phyloP scores from a whole-genome alignment of 148 eudicot species.

The Silene latifolia region DNA sequence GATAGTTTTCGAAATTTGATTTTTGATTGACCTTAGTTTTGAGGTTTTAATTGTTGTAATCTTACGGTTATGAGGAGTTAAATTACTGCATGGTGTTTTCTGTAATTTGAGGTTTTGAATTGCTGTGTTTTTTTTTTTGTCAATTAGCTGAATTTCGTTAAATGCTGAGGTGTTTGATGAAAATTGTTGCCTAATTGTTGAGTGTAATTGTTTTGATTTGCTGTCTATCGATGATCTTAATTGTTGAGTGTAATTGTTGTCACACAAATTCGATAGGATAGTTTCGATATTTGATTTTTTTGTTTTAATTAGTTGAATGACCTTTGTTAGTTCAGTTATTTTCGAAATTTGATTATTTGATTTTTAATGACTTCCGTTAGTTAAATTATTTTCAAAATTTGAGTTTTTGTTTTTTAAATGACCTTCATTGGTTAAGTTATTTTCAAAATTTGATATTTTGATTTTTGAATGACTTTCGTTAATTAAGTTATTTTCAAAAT shows the following conservation, averaged over 20 bases:
- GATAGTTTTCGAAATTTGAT: too few species aligned
- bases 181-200: neutral
- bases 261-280: neutral
- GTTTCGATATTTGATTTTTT: neutral
- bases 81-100: neutral
- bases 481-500: too few species aligned
- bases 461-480: neutral
- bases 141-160: neutral
- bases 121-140: too few species aligned
- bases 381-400: neutral
- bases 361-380: neutral
- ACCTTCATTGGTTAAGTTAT: neutral
- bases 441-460: neutral
- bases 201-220: neutral
- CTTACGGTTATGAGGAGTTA: neutral
- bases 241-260: too few species aligned
- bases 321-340: neutral
- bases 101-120: neutral
- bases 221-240: neutral
- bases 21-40: too few species aligned
- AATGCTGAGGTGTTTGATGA: neutral
- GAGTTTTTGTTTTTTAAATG: too few species aligned
- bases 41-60: too few species aligned
- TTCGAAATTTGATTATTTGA: neutral
- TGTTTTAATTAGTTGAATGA: neutral